phyloP scores from a whole-genome alignment of 345 rosid species.

The Populus simonii region DNA sequence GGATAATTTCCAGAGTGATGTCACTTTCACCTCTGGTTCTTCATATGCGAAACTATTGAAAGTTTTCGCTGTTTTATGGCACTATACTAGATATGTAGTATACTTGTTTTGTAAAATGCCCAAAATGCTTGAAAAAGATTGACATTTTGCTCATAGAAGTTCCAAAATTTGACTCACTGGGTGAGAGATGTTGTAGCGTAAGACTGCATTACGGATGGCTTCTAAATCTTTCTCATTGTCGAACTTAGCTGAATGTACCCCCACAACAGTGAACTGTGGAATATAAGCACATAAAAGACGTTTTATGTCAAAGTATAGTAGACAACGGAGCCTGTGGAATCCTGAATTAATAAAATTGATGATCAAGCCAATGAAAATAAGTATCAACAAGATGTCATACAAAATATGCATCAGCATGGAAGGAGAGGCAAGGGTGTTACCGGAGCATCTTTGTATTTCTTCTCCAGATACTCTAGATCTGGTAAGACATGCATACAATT shows the following conservation, averaged over 20 bases:
- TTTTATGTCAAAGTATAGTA: background rate
- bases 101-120: background rate
- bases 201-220: conserved; percentile 86
- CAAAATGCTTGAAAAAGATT: conserved; percentile 2
- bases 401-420: conserved; percentile 1
- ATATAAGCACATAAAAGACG: conserved; percentile 2
- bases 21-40: background rate
- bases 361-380: background rate
- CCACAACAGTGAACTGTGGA: conserved; percentile 78
- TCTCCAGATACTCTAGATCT: conserved; percentile 84
- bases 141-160: conserved; percentile 2
- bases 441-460: conserved; percentile 80
- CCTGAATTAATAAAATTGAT: background rate
- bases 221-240: conserved; percentile 96
- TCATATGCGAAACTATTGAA: background rate
- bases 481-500: conserved; percentile 94
- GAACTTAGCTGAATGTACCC: conserved; percentile 96
- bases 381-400: background rate
- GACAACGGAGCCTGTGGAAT: background rate
- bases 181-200: conserved; percentile 78
- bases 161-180: conserved; percentile 50
- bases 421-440: conserved; percentile 38
- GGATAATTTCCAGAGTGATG: background rate
- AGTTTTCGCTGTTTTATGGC: background rate
- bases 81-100: background rate